Percentiles rank a stretch among this genome's conserved stretches.
These are phyloP conservation scores for Ceratobasidium theobromae DNA, from an alignment of 1,284 basidiomycete species.

Conservation along the genomic window DNA sequence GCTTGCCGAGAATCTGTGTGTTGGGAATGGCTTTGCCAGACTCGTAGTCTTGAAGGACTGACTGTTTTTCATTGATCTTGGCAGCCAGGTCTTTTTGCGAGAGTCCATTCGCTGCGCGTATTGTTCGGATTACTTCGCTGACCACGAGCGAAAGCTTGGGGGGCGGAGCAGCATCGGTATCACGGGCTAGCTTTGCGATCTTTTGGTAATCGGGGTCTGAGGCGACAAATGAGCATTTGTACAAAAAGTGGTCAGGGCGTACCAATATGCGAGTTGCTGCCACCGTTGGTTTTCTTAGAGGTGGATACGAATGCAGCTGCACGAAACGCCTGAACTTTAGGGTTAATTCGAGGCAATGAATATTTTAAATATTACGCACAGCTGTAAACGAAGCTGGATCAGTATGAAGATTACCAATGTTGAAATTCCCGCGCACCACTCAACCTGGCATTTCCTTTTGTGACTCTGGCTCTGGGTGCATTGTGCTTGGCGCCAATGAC, in stretches of 20 bases:
- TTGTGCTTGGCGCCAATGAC: constrained; percentile 78
- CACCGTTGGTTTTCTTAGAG: constrained; percentile 70
- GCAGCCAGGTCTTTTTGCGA: constrained; percentile 95
- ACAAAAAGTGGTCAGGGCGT: constrained; percentile 34
- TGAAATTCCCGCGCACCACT: constrained; percentile 57
- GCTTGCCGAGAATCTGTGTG: constrained; percentile 85
- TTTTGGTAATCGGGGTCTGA: constrained; percentile 88
- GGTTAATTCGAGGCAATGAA: neutral
- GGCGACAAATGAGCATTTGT: neutral
- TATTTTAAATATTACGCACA: constrained; percentile 45
- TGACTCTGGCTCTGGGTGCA: constrained; percentile 67
- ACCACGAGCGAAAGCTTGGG: constrained; percentile 78
- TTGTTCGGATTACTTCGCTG: constrained; percentile 86
- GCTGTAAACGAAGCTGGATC: constrained; percentile 44
- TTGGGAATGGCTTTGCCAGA: constrained; percentile 87
- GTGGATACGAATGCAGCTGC: constrained; percentile 70
- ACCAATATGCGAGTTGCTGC: constrained; percentile 75
- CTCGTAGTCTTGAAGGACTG: constrained; percentile 89
- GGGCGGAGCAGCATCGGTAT: constrained; percentile 96
- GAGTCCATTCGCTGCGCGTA: constrained; percentile 72
- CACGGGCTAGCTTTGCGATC: constrained; percentile 90
- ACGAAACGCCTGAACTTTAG: constrained; percentile 59
- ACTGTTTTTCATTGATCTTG: constrained; percentile 89
- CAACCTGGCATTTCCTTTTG: constrained; percentile 65
- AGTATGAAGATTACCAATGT: constrained; percentile 31